These are phyloP conservation scores for Fusarium succisae DNA, from an alignment of 2,329 filamentous ascomycete genomes.

Conservation along the genomic window DNA sequence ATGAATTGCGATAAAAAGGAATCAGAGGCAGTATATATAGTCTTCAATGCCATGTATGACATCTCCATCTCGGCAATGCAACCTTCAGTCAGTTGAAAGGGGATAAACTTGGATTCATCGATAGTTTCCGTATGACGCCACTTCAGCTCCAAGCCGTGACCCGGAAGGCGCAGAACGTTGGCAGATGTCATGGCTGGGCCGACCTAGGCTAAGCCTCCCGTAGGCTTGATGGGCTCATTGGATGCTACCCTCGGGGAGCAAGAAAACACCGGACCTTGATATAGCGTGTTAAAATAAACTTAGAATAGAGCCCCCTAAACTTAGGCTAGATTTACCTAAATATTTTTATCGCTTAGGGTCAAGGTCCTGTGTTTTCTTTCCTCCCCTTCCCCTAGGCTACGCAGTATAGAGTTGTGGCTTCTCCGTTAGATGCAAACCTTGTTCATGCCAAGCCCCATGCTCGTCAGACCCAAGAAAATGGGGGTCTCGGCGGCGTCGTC, in stretches of 20 bases:
- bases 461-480: constrained; percentile 15
- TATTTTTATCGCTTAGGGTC: too few species aligned
- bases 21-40: background rate
- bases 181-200: constrained; percentile 12
- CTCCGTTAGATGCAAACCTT: constrained; percentile 6
- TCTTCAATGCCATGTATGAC: background rate
- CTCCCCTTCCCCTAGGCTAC: background rate
- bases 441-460: constrained; percentile 6
- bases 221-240: background rate
- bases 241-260: background rate
- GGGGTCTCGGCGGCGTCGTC: constrained; percentile 5
- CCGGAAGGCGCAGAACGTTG: constrained; percentile 1
- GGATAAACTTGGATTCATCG: background rate
- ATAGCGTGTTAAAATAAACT: too few species aligned
- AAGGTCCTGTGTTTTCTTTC: too few species aligned
- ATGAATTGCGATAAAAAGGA: background rate
- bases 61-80: background rate
- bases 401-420: background rate
- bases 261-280: too few species aligned
- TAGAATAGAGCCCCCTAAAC: too few species aligned
- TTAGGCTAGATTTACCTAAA: too few species aligned
- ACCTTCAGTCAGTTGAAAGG: background rate
- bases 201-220: background rate
- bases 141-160: background rate
- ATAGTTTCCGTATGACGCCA: constrained; percentile 18